A percentile compares a stretch with the other conserved stretches of the same genome.
Evolutionary conservation across 1,139 yeast species (phyloP).

Genomic region (Saccharomyces hybrid): DNA sequence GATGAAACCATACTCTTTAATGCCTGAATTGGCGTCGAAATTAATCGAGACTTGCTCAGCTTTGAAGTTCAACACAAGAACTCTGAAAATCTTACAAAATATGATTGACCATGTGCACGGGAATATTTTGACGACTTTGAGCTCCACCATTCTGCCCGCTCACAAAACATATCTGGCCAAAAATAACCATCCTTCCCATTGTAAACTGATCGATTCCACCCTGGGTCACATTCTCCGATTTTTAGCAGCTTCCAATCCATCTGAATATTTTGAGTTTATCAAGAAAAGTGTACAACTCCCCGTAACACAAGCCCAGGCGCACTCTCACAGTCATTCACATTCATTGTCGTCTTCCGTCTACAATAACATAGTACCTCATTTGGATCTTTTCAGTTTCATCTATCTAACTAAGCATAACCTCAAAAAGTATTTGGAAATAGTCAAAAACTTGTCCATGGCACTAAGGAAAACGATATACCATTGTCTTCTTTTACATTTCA

Average conservation of each 20-base stretch:
- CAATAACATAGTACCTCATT: constrained; percentile 14
- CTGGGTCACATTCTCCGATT: constrained; percentile 23
- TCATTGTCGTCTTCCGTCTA: not conserved
- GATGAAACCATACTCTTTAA: constrained; percentile 18
- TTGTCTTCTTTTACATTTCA: constrained; percentile 23
- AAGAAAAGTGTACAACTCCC: constrained; percentile 19
- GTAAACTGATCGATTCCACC: constrained; percentile 21
- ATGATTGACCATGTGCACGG: constrained; percentile 16
- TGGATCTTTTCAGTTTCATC: constrained; percentile 26
- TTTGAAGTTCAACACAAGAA: constrained; percentile 21
- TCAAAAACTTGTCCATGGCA: constrained; percentile 15
- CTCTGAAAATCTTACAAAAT: constrained; percentile 18
- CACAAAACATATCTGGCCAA: constrained; percentile 14
- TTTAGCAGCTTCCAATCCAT: constrained; percentile 29
- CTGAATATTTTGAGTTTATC: constrained; percentile 20
- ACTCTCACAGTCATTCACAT: not conserved
- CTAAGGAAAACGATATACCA: constrained; percentile 23
- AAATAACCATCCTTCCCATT: constrained; percentile 11
- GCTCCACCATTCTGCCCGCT: constrained; percentile 14
- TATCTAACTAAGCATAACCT: constrained; percentile 19
- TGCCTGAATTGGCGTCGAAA: constrained; percentile 16
- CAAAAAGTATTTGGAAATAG: constrained; percentile 19
- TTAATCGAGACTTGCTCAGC: constrained; percentile 18
- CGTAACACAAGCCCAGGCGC: constrained; percentile 4
- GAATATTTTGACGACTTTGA: constrained; percentile 10